Evolutionary conservation across 148 eudicot genomes (phyloP).

Genomic region (Rheum nobile): DNA sequence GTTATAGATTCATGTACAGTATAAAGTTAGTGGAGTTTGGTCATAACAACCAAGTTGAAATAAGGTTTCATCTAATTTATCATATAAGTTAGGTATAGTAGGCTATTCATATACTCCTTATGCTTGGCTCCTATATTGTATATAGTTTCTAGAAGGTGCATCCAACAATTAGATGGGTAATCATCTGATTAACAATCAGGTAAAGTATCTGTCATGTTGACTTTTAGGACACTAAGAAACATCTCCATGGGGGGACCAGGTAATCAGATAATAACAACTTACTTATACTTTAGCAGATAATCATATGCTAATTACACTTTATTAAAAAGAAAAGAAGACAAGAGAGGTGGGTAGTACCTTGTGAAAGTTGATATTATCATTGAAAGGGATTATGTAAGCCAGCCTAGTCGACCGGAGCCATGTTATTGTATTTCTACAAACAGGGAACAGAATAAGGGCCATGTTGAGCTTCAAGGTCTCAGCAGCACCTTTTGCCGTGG

Average conservation of each 20-base stretch:
- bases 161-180: not conserved
- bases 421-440: constrained; percentile 87
- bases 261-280: not conserved
- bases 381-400: constrained; percentile 64
- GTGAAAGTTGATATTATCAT: constrained; percentile 96
- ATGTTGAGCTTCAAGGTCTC: constrained; percentile 90
- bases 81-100: not conserved
- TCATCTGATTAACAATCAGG: not conserved
- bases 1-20: not conserved
- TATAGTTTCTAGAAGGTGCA: not conserved
- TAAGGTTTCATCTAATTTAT: constrained; percentile 5
- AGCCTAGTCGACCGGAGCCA: constrained; percentile 87
- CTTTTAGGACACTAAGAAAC: constrained; percentile 3
- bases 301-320: not conserved
- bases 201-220: not conserved
- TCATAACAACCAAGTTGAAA: not conserved
- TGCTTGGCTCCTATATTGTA: not conserved
- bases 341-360: constrained; percentile 42
- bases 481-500: constrained; percentile 93
- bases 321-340: constrained; percentile 10
- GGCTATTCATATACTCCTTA: not conserved
- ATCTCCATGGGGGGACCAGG: not conserved
- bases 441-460: constrained; percentile 89
- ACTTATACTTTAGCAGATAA: constrained; percentile 1
- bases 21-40: not conserved